Percentiles rank a stretch among this genome's conserved stretches.
Conservation (phyloP, 805 yeast genomes). For the Ogataea paradorogensis region DNA sequence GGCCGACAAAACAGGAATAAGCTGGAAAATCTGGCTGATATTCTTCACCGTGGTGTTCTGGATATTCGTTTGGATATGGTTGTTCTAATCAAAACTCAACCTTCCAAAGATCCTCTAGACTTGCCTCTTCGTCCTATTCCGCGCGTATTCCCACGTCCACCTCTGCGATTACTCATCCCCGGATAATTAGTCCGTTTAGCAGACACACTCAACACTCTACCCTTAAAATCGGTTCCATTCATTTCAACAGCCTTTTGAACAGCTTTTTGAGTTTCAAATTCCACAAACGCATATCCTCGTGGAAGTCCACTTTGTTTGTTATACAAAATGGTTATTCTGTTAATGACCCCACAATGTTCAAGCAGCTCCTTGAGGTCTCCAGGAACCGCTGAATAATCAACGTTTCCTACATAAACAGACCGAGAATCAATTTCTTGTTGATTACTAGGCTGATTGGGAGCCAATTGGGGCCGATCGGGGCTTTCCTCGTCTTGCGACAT, state of each 20-base stretch:
- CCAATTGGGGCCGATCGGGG: slow-evolving; percentile 13
- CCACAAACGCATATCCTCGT: slow-evolving; percentile 84
- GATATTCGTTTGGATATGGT: slow-evolving; percentile 43
- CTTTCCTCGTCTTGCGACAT: slow-evolving; percentile 3
- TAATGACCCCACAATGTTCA: slow-evolving; percentile 64
- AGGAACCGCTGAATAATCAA: slow-evolving; percentile 74
- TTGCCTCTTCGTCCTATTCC: too few relatives aligned
- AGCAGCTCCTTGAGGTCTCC: slow-evolving; percentile 74
- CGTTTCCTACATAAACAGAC: slow-evolving; percentile 80
- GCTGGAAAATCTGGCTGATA: slow-evolving; percentile 59
- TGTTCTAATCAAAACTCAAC: slow-evolving; percentile 19
- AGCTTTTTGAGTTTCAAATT: slow-evolving; percentile 60
- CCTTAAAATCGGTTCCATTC: slow-evolving; percentile 63
- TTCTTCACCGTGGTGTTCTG: slow-evolving; percentile 44
- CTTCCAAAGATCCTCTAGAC: neutral
- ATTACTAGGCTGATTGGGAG: slow-evolving; percentile 33
- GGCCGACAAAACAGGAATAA: slow-evolving; percentile 63
- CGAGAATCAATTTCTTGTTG: slow-evolving; percentile 65
- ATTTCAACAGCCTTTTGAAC: slow-evolving; percentile 63
- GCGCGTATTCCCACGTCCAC: slow-evolving; percentile 1
- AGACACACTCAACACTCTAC: slow-evolving; percentile 63
- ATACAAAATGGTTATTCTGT: slow-evolving; percentile 72
- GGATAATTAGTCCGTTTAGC: slow-evolving; percentile 81
- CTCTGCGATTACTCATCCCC: slow-evolving; percentile 29
- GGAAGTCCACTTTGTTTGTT: slow-evolving; percentile 75